Conservation (phyloP, 2,329 filamentous ascomycete species). For the Cladosporium velox region DNA sequence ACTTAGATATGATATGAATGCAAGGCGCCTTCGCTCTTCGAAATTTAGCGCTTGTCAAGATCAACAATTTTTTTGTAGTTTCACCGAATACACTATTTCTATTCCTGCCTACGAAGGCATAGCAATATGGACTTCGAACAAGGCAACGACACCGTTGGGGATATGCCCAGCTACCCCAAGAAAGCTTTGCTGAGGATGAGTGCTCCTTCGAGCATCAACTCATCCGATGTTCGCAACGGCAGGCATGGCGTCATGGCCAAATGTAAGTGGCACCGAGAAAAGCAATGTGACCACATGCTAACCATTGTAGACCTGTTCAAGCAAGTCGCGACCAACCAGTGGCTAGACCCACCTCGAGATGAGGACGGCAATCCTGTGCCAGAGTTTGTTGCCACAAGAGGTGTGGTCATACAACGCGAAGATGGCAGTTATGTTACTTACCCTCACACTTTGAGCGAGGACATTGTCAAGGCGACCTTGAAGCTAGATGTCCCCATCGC, state of each 20-base stretch:
- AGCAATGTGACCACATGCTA: not conserved
- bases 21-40: not conserved
- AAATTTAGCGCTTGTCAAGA: not conserved
- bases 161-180: conserved; percentile 12
- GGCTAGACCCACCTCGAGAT: conserved; percentile 18
- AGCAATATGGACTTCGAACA: conserved; percentile 6
- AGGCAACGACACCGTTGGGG: not conserved
- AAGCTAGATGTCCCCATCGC: conserved; percentile 20
- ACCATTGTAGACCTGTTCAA: conserved; percentile 15
- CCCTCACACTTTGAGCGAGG: conserved; percentile 17
- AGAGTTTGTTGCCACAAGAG: conserved; percentile 17
- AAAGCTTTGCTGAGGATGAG: conserved; percentile 14
- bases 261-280: conserved; percentile 4
- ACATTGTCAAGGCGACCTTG: conserved; percentile 18
- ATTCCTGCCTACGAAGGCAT: not conserved
- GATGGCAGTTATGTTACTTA: conserved; percentile 20
- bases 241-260: conserved; percentile 21
- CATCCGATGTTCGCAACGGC: conserved; percentile 19
- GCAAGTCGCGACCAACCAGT: conserved; percentile 18
- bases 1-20: conserved; percentile 6
- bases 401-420: conserved; percentile 21
- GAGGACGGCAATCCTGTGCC: conserved; percentile 17
- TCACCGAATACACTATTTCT: not conserved
- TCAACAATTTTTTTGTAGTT: not conserved
- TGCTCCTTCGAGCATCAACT: conserved; percentile 19